A percentile compares a stretch with the other conserved stretches of the same genome.
phyloP scores from a whole-genome alignment of 2,329 filamentous ascomycete genomes.

The Cytospora chrysosperma region DNA sequence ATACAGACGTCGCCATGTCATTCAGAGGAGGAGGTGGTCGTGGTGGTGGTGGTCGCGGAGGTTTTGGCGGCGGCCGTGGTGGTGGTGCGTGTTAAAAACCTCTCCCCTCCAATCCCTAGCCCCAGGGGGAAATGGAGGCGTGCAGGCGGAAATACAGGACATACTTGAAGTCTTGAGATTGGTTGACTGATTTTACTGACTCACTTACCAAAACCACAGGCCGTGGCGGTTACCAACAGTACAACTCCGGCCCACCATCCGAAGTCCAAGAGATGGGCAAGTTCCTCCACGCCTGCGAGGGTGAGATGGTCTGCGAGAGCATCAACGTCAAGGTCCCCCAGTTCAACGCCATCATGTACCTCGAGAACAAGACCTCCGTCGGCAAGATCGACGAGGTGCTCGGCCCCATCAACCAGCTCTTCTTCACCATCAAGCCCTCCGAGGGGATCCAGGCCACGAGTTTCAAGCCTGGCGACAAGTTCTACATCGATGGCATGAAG shows the following conservation, averaged over 20 bases:
- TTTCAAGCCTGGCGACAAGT: constrained; percentile 96
- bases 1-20: constrained; percentile 51
- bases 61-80: constrained; percentile 50
- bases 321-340: constrained; percentile 95
- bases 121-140: no score
- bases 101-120: no score
- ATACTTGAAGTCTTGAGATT: not conserved
- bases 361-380: constrained; percentile 96
- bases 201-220: constrained; percentile 48
- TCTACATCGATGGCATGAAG: constrained; percentile 94
- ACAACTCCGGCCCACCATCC: constrained; percentile 62
- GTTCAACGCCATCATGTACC: constrained; percentile 98
- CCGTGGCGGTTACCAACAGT: constrained; percentile 59
- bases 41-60: constrained; percentile 47
- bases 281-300: constrained; percentile 92
- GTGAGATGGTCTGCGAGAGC: constrained; percentile 96
- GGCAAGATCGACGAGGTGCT: constrained; percentile 98
- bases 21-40: constrained; percentile 57
- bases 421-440: constrained; percentile 96
- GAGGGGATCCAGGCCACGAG: constrained; percentile 93
- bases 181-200: constrained; percentile 16
- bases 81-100: constrained; percentile 41
- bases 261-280: constrained; percentile 80
- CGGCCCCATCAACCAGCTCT: constrained; percentile 95
- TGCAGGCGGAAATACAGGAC: not conserved